These are phyloP conservation scores for Fusarium xylarioides DNA, from an alignment of 2,329 filamentous ascomycete genomes.

Conservation along the genomic window DNA sequence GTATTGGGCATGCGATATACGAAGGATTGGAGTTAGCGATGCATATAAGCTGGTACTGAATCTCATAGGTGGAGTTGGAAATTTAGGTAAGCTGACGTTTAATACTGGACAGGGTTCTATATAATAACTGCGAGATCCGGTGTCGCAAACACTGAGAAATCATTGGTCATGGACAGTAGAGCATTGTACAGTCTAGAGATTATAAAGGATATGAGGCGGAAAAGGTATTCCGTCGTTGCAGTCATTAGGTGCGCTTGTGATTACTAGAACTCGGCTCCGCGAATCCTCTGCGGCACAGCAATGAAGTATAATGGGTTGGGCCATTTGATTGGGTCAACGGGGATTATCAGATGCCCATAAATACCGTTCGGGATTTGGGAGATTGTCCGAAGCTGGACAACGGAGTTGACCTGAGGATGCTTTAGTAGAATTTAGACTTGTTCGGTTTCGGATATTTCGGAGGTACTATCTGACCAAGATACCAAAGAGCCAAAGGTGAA, in stretches of 20 bases:
- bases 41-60: not conserved
- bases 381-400: not conserved
- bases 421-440: no score
- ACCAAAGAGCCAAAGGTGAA: not conserved
- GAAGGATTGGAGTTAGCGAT: not conserved
- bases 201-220: accelerated
- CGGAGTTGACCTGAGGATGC: accelerated
- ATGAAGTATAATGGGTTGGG: accelerated
- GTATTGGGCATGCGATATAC: not conserved
- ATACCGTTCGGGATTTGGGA: not conserved
- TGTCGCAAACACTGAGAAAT: accelerated
- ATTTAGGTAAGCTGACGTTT: not conserved
- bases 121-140: accelerated
- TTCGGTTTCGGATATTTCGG: accelerated
- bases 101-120: not conserved
- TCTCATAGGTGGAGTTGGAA: accelerated
- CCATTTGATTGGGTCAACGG: accelerated
- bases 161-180: accelerated
- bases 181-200: accelerated
- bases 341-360: not conserved
- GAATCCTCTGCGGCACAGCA: not conserved
- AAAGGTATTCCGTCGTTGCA: not conserved
- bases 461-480: not conserved
- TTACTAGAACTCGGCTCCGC: accelerated
- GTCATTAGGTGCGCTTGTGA: not conserved